Conservation (phyloP, 805 yeast species). For the Saccharomycopsis sp. region DNA sequence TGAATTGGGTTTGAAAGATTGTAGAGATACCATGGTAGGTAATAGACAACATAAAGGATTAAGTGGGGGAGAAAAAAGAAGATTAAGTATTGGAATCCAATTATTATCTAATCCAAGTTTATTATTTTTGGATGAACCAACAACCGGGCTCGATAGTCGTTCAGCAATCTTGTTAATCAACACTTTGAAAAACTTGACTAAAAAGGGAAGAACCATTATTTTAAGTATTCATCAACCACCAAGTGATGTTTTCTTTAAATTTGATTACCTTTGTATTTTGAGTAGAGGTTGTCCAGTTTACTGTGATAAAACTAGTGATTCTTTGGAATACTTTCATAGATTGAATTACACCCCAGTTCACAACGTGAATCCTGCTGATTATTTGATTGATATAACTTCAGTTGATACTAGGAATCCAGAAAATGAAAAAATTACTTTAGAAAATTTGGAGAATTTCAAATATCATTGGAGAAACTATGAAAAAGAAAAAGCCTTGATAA, state of each 20-base stretch:
- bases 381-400: conserved; percentile 45
- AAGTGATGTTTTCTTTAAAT: conserved; percentile 57
- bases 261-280: conserved; percentile 58
- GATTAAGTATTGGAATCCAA: conserved; percentile 72
- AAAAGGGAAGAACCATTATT: conserved; percentile 58
- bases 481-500: conserved; percentile 17
- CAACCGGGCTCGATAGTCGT: conserved; percentile 77
- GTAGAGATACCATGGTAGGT: conserved; percentile 50
- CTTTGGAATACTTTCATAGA: conserved; percentile 38
- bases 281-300: conserved; percentile 51
- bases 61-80: conserved; percentile 78
- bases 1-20: conserved; percentile 56
- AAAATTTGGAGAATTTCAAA: conserved; percentile 27
- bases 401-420: conserved; percentile 36
- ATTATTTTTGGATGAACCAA: conserved; percentile 76
- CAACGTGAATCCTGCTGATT: conserved; percentile 53
- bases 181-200: conserved; percentile 48
- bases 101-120: conserved; percentile 66
- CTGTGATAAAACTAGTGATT: conserved; percentile 36
- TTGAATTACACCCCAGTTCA: conserved; percentile 32
- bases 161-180: conserved; percentile 57
- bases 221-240: conserved; percentile 81
- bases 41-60: conserved; percentile 41
- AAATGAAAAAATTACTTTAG: conserved; percentile 26
- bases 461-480: conserved; percentile 28